A percentile compares a stretch with the other conserved stretches of the same genome.
Evolutionary conservation across 306 rosid species (phyloP).

Genomic region (Castanea mollissima): DNA sequence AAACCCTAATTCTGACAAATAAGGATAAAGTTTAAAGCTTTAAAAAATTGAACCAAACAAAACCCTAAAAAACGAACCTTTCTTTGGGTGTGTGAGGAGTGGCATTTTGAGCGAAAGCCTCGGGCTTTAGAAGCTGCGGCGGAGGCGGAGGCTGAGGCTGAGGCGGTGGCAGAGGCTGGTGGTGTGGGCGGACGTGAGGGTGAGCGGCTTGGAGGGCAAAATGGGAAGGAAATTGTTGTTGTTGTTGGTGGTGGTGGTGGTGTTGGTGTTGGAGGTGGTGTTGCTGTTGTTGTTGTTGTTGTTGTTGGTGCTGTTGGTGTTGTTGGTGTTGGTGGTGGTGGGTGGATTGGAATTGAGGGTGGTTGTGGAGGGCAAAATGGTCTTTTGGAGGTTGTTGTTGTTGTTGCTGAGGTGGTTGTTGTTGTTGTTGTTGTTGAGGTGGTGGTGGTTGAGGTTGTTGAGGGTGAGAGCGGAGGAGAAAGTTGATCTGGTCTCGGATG

Average conservation of each 20-base stretch:
- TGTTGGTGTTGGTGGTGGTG: conserved; percentile 28
- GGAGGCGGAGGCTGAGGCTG: conserved; percentile 7
- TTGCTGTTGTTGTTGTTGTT: neutral
- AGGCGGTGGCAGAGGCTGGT: neutral
- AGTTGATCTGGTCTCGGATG: conserved; percentile 74
- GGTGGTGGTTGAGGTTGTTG: conserved; percentile 11
- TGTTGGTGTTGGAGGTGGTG: conserved; percentile 31
- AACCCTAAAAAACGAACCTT: conserved; percentile 36
- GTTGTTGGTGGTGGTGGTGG: conserved; percentile 1
- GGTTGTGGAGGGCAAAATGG: conserved; percentile 47
- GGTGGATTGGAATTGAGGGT: conserved; percentile 33
- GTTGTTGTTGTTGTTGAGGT: neutral
- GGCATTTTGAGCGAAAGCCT: conserved; percentile 25
- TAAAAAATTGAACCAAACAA: neutral
- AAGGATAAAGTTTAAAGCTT: neutral
- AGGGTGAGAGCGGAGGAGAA: conserved; percentile 57
- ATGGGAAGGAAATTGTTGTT: conserved; percentile 57
- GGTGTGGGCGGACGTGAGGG: conserved; percentile 18
- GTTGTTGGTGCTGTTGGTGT: conserved; percentile 17
- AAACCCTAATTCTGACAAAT: neutral
- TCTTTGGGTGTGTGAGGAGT: conserved; percentile 41
- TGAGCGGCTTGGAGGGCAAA: conserved; percentile 47
- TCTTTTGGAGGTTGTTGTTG: conserved; percentile 23
- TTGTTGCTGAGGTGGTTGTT: neutral
- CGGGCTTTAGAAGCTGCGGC: conserved; percentile 18